Percentiles rank a stretch among this genome's conserved stretches.
Evolutionary conservation across 768 basidiomycete species (phyloP).

Genomic region (Dioszegia aurantiaca): DNA sequence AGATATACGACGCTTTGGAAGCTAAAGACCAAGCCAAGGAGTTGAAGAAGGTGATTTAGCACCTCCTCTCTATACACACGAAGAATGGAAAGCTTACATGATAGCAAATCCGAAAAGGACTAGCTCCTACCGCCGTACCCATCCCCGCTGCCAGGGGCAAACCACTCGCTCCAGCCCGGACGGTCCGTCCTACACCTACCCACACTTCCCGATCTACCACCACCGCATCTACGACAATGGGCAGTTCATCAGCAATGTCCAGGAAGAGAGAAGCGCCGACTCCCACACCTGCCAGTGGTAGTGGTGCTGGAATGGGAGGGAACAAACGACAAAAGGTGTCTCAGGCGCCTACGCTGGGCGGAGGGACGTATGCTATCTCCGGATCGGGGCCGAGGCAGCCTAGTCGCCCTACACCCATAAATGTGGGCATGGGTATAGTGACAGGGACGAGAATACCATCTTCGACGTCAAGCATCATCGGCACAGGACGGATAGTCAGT

Average conservation of each 20-base stretch:
- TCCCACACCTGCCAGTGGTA: constrained; percentile 45
- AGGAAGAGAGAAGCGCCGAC: constrained; percentile 44
- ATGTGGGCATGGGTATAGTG: neutral
- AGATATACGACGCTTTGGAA: constrained; percentile 70
- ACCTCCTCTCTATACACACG: neutral
- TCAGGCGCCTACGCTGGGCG: neutral
- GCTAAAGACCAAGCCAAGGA: constrained; percentile 68
- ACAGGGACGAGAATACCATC: neutral
- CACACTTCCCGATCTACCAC: constrained; percentile 14
- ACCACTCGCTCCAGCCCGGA: constrained; percentile 34
- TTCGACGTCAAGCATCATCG: no score
- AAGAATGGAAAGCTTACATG: neutral
- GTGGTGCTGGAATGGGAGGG: constrained; percentile 7
- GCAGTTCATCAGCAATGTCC: constrained; percentile 8
- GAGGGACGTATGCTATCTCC: neutral
- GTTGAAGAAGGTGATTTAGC: constrained; percentile 60
- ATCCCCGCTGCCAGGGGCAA: neutral
- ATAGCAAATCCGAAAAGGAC: constrained; percentile 37
- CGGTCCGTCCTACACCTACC: constrained; percentile 21
- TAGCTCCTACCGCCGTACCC: constrained; percentile 27
- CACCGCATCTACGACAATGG: constrained; percentile 18
- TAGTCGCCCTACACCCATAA: neutral
- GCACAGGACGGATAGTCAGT: no score
- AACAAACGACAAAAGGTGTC: constrained; percentile 13
- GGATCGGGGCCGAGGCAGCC: neutral